Percentiles rank a stretch among this genome's conserved stretches.
Conservation (phyloP, 352 stramenopile species). For the Globisporangium polare region DNA sequence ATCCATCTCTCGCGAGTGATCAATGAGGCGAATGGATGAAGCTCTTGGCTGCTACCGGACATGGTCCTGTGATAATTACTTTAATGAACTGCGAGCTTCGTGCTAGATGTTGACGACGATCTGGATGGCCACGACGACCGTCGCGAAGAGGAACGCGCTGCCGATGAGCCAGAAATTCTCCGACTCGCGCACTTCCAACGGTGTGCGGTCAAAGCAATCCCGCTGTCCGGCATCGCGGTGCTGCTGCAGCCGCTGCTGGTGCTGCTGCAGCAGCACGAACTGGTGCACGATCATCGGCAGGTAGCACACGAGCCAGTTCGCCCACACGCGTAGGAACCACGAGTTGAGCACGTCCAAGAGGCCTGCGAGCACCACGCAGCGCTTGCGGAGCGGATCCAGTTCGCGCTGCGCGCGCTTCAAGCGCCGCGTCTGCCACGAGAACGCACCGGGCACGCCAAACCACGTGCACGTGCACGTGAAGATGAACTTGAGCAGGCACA, state of each 20-base stretch:
- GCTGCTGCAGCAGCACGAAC: slow-evolving; percentile 9
- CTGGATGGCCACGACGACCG: slow-evolving; percentile 55
- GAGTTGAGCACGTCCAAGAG: slow-evolving; percentile 62
- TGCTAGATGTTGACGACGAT: slow-evolving; percentile 59
- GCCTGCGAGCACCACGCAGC: slow-evolving; percentile 48
- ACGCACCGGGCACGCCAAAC: slow-evolving; percentile 52
- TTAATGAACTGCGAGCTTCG: too few relatives aligned
- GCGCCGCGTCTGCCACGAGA: slow-evolving; percentile 52
- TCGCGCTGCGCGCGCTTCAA: slow-evolving; percentile 41
- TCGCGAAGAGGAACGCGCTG: slow-evolving; percentile 56
- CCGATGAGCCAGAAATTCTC: slow-evolving; percentile 56
- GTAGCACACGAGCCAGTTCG: slow-evolving; percentile 56
- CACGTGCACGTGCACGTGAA: slow-evolving; percentile 72
- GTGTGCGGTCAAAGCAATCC: slow-evolving; percentile 36
- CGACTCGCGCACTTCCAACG: slow-evolving; percentile 46
- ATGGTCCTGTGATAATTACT: too few relatives aligned
- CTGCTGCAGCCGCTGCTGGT: slow-evolving; percentile 5
- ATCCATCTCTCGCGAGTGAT: too few relatives aligned
- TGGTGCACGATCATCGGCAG: slow-evolving; percentile 22
- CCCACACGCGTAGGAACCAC: slow-evolving; percentile 51
- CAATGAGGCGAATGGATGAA: too few relatives aligned
- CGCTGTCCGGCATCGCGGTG: neutral
- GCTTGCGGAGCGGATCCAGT: slow-evolving; percentile 39
- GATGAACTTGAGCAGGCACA: slow-evolving; percentile 58
- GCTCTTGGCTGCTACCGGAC: too few relatives aligned